Conservation (phyloP, 179 eudicot genomes). For the Drosera spatulata region DNA sequence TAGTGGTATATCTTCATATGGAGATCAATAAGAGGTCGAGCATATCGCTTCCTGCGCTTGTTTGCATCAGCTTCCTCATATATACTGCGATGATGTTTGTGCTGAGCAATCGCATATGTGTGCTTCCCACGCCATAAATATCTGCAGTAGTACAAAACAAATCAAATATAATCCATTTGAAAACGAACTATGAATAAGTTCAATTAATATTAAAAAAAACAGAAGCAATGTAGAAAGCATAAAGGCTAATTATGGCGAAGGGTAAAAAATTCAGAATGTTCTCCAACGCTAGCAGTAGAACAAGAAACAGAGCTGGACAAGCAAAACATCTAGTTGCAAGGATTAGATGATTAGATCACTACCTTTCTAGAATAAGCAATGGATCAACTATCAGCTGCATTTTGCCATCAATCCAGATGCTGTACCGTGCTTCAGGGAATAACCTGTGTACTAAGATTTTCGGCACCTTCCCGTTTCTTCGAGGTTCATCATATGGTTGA, state of each 20-base stretch:
- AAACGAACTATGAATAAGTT: too few relatives aligned
- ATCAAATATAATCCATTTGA: too few relatives aligned
- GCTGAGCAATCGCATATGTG: slow-evolving; percentile 95
- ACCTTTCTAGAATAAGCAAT: slow-evolving; percentile 87
- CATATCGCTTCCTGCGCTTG: slow-evolving; percentile 93
- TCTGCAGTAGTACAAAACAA: slow-evolving; percentile 20
- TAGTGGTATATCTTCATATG: slow-evolving; percentile 86
- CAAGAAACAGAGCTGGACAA: too few relatives aligned
- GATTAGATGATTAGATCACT: neutral
- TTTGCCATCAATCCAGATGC: slow-evolving; percentile 99
- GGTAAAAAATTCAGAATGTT: too few relatives aligned
- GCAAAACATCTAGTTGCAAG: too few relatives aligned
- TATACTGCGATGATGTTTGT: slow-evolving; percentile 77
- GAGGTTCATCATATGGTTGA: slow-evolving; percentile 93
- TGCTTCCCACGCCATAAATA: slow-evolving; percentile 94
- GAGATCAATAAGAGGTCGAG: slow-evolving; percentile 88
- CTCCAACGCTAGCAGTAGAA: too few relatives aligned
- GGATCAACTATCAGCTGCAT: slow-evolving; percentile 99
- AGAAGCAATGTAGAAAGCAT: neutral
- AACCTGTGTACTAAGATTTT: slow-evolving; percentile 86
- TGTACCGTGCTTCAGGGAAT: slow-evolving; percentile 81
- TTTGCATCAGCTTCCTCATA: slow-evolving; percentile 98
- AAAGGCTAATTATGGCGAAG: too few relatives aligned
- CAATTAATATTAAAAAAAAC: neutral
- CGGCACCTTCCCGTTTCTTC: slow-evolving; percentile 95